Base-by-base conservation (phyloP, 441 rosid genomes). In the Sinapis alba region DNA sequence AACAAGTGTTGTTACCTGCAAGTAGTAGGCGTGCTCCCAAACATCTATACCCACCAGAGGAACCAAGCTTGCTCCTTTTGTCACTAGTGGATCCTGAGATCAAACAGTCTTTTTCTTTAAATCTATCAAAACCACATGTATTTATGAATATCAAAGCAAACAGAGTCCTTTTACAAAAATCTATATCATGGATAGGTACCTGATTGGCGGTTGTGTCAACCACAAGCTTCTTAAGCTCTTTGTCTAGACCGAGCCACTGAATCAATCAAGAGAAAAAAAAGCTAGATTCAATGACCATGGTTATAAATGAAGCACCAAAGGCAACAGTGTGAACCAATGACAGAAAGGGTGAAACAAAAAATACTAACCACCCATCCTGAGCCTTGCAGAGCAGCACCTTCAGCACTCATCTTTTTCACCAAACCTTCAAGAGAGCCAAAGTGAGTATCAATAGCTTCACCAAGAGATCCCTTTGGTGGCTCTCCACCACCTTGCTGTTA, bases 21-120 rank as follows among this genome's bases (percentile, higher is more conserved):
- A 81, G 80, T 96, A 96, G 85, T 96, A 96, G 24, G 99, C 99
- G 67, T 96, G 99, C 86, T 96, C 99, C 98, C 98, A 96, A 34
- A 96, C 99, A 84, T 96, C 98, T 73, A 96, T 81, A 8, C 99
- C 99, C 67, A 96, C 86, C 82, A 96, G 76, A 56, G 98, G 98
- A 81, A 91, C 90, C 71, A 96, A 75, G 70, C 63, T 77, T 68
- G 85, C 69, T 73, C 94, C 97, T 83, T 89, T 91, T 7, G 99
- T 89, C 60, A 91, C 94, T 50, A 93, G 82, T 11, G 98, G 96
- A 81, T 96, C 98, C 98, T 96, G 87, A 75, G 38, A 56, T 23
- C 77, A 30, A 72, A 16, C 66, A 70, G 16, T 12, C 30, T 24
- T 58, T 0, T 32, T 8, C 27, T 13, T 71, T 45, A 18, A 34